Evolutionary conservation across 306 rosid genomes (phyloP), one percentile per base, ranked within the genome.

Genomic region (Medicago lupulina): DNA sequence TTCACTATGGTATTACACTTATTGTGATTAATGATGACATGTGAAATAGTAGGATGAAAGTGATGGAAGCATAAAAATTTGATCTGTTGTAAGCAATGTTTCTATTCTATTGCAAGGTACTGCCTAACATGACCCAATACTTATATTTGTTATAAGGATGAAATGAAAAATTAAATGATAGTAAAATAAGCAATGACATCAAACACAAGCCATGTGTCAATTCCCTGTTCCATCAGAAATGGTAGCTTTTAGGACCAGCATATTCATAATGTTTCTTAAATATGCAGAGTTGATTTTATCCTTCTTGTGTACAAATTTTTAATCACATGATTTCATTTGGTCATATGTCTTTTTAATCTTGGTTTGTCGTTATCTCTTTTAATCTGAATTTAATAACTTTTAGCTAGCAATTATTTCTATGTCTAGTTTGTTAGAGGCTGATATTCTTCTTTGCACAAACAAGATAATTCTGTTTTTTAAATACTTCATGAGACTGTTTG

Each of bases 211-310:
- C 55, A 7, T 6, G 61, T 76, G 77, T 80, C 75, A 73, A 15
- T 62, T 62, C 43, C 13, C 8, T 54, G 17, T 38, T 69, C 51
- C 61, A 55, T 68, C 57, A 68, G 57, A 81, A 64, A 72, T 53
- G 78, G 74, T 59, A 71, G 82, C 77, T 76, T 76, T 73, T 39
- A 53, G 81, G 88, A 85, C 83, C 81, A 74, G 11, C 19, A 36
- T 55, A 64, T 62, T 54, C 41, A 40, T 9, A 64, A 47, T 38
- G 71, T 62, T 68, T 82, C 25, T 73, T 58, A 58, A 58, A 58
- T 21, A 58, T 21, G 38, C 7, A 11, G 1, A 12, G 4, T 23
- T 15, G 38, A 7, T 58, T 58, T 58, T 38, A 58, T 21, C 1
- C 63, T 57, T 57, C 36, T 57, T 10, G 7, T 21, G 31, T 57